phyloP scores from a whole-genome alignment of 768 basidiomycete species.

The Auricularia heimuer region DNA sequence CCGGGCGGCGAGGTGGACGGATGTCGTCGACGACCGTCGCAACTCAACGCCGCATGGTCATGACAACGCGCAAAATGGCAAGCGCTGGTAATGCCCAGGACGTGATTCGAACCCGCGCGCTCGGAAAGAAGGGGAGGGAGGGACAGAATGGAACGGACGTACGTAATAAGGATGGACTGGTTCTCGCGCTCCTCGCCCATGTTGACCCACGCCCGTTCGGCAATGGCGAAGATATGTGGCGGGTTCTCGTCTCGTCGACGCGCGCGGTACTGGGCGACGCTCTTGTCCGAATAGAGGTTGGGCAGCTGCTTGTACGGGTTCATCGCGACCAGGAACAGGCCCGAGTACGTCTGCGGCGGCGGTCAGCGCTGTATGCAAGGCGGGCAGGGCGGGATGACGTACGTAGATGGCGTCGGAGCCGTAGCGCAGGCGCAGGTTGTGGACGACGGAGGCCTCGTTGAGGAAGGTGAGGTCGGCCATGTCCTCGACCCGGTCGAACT shows the following conservation, averaged over 20 bases:
- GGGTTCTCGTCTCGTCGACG: conserved; percentile 81
- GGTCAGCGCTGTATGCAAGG: neutral
- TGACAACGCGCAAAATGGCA: too few relatives aligned
- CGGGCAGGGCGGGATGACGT: conserved; percentile 22
- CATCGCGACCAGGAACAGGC: conserved; percentile 94
- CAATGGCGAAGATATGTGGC: conserved; percentile 90
- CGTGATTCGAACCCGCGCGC: too few relatives aligned
- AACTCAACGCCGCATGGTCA: too few relatives aligned
- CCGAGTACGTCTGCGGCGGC: conserved; percentile 70
- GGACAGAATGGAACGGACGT: conserved; percentile 23
- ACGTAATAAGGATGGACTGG: conserved; percentile 98
- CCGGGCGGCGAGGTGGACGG: too few relatives aligned
- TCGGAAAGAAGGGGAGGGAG: conserved; percentile 8
- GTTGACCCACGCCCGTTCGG: conserved; percentile 95
- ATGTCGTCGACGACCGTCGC: too few relatives aligned
- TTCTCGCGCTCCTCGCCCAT: conserved; percentile 97
- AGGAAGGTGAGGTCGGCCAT: conserved; percentile 97
- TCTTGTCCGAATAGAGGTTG: conserved; percentile 71
- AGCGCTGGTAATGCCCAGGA: too few relatives aligned
- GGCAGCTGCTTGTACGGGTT: conserved; percentile 93
- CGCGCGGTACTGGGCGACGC: conserved; percentile 83
- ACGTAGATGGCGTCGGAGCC: conserved; percentile 90
- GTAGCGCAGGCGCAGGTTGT: conserved; percentile 88
- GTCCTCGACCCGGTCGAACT: conserved; percentile 95
- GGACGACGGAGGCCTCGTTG: conserved; percentile 98